Evolutionary conservation across 108 stramenopile species (phyloP).

Genomic region (Schizochytrium sp.): DNA sequence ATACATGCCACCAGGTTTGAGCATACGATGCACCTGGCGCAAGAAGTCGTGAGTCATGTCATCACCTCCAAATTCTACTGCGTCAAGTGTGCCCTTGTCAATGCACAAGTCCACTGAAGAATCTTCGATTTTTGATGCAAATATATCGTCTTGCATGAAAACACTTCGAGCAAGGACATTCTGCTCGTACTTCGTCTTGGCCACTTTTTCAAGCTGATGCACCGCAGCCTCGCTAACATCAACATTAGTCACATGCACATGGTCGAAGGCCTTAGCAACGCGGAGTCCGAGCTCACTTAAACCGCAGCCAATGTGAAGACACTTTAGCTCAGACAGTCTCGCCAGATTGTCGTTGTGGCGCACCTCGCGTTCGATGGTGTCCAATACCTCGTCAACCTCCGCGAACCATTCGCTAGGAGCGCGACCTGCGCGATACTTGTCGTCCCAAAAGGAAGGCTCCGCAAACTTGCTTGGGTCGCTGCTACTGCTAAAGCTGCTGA

Average conservation of each 20-base stretch:
- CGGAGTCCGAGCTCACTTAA: constrained; percentile 6
- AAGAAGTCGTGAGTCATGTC: not conserved
- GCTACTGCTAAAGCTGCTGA: not conserved
- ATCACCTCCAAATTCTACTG: constrained; percentile 40
- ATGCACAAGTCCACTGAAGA: not conserved
- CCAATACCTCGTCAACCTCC: not conserved
- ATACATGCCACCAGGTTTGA: not conserved
- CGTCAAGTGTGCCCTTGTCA: constrained; percentile 57
- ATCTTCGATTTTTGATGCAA: not conserved
- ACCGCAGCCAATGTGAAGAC: constrained; percentile 23
- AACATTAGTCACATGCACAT: not conserved
- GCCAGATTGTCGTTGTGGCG: not conserved
- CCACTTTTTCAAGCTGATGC: not conserved
- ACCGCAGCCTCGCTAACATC: not conserved
- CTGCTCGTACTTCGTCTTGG: not conserved
- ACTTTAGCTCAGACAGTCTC: not conserved
- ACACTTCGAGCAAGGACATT: not conserved
- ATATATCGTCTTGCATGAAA: not conserved
- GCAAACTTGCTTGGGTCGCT: not conserved
- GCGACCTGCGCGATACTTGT: not conserved
- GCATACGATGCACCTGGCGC: not conserved
- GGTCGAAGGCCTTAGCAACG: not conserved
- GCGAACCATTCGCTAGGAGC: constrained; percentile 40
- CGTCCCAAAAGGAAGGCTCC: constrained; percentile 5
- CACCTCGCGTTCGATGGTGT: not conserved